Evolutionary conservation across 192 early-diverging fungal species (phyloP).

Genomic region (Mortierella antarctica): DNA sequence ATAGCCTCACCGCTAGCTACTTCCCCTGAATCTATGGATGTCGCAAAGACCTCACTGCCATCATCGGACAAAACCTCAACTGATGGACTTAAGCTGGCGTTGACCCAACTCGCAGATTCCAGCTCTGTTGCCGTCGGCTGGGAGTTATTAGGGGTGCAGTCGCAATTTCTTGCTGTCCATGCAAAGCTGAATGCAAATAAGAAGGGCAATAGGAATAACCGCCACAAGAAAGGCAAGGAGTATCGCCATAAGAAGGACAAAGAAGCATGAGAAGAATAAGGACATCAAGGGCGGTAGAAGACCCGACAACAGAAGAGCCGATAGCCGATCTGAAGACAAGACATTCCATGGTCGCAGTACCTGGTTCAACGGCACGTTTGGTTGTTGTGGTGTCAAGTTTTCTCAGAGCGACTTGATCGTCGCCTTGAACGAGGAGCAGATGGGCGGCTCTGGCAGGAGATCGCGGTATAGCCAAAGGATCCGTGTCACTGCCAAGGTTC

Average conservation of each 20-base stretch:
- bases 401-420: slow-evolving; percentile 44
- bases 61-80: not conserved
- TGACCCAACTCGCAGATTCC: no score
- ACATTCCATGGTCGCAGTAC: slow-evolving; percentile 38
- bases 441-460: slow-evolving; percentile 28
- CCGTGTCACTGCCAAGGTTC: slow-evolving; percentile 29
- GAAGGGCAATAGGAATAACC: no score
- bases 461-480: slow-evolving; percentile 37
- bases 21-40: not conserved
- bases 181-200: no score
- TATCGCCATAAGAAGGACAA: no score
- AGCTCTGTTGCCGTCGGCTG: no score
- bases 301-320: not conserved
- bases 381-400: slow-evolving; percentile 31
- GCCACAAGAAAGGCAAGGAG: no score
- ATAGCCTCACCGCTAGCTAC: slow-evolving; percentile 1
- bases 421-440: slow-evolving; percentile 43
- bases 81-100: no score
- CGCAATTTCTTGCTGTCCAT: no score
- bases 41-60: not conserved
- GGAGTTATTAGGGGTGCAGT: no score
- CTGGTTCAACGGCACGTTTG: slow-evolving; percentile 45
- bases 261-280: not conserved
- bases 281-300: not conserved
- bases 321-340: slow-evolving; percentile 1